Evolutionary conservation across 2,329 filamentous ascomycete genomes (phyloP), one percentile per base, ranked within the genome.

Genomic region (Cercospora zeae-maydis): DNA sequence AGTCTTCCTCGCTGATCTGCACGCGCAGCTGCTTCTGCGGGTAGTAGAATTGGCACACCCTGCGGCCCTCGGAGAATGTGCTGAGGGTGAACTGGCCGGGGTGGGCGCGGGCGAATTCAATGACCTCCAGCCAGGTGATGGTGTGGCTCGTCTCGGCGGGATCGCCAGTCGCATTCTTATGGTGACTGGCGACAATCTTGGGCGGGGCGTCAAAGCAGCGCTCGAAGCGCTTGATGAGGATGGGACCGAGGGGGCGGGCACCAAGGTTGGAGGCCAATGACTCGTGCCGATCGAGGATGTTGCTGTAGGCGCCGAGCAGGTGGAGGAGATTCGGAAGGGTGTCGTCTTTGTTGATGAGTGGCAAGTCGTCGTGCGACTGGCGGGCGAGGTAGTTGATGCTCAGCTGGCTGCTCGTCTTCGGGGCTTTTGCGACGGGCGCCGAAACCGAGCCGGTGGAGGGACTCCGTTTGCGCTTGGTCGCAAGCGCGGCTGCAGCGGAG

Each of bases 1-100:
- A 96, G 74, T 96, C 92, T 74, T 96, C 91, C 75, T 96, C 91
- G 16, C 86, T 87, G 65, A 96, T 93, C 78, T 96, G 91, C 8
- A 96, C 88, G 53, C 90, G 85, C 67, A 88, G 84, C 64, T 92
- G 90, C 73, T 92, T 92, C 67, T 91, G 87, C 31, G 75, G 74
- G 54, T 75, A 76, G 72, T 88, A 86, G 75, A 96, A 95, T 66
- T 91, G 90, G 73, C 92, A 96, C 58, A 89, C 86, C 52, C 88
- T 84, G 58, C 84, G 79, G 19, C 89, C 89, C 67, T 90, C 88
- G 49, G 85, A 82, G 65, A 84, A 83, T 62, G 89, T 86, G 59
- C 86, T 86, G 57, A 96, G 79, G 34, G 86, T 84, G 76, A 96
- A 95, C 60, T 93, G 90, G 67, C 86, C 83, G 0, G 91, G 90